These are phyloP conservation scores for Jatropha podagrica DNA, from an alignment of 441 rosid genomes.

Conservation along the genomic window DNA sequence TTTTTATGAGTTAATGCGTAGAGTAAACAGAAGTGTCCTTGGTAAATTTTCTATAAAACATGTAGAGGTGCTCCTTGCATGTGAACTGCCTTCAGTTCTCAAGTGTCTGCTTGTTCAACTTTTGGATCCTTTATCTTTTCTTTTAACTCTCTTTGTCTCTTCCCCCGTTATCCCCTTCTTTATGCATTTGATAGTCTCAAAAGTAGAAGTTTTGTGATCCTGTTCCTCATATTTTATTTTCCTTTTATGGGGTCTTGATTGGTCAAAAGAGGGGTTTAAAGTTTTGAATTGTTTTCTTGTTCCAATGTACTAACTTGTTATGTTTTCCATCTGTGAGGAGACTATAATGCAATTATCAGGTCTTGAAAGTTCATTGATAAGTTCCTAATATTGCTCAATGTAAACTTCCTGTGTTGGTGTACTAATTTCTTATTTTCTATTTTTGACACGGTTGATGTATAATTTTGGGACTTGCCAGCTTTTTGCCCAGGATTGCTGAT, in stretches of 20 bases:
- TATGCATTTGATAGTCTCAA: not conserved
- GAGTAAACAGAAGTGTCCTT: not conserved
- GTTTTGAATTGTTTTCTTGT: not conserved
- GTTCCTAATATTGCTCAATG: not conserved
- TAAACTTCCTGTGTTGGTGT: slow-evolving; percentile 7
- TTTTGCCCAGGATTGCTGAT: slow-evolving; percentile 65
- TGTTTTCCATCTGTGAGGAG: not conserved
- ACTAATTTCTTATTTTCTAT: slow-evolving; percentile 7
- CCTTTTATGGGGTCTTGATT: not conserved
- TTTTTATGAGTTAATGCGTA: not conserved
- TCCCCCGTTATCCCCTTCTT: not conserved
- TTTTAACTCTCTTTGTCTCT: not conserved
- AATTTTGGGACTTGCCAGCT: slow-evolving; percentile 42
- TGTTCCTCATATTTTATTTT: not conserved
- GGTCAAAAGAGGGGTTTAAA: not conserved
- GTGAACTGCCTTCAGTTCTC: not conserved
- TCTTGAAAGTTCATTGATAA: not conserved
- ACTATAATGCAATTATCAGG: not conserved
- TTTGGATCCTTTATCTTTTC: not conserved
- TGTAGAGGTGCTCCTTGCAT: too few species aligned
- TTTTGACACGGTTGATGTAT: slow-evolving; percentile 13
- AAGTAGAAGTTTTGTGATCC: not conserved
- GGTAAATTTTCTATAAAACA: not conserved
- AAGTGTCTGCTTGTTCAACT: not conserved
- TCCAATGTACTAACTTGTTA: not conserved